Evolutionary conservation across 1,284 basidiomycete genomes (phyloP), one percentile per base, ranked within the genome.

Genomic region (Takashimella koratensis): DNA sequence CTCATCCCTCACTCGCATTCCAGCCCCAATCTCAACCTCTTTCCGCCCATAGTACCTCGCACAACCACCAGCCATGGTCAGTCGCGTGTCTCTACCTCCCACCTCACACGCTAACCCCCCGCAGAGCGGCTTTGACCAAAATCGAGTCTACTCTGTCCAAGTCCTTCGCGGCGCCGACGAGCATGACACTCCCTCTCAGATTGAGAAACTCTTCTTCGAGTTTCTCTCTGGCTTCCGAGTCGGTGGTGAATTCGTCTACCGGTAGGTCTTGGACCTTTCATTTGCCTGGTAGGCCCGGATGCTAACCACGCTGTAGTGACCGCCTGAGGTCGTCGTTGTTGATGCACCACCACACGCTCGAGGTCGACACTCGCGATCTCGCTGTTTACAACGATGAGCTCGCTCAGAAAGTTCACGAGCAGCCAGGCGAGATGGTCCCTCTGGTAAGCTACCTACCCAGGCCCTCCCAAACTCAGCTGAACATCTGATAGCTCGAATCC

Each of bases 361-460:
- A 98, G 68, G 86, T 98, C 20, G 90, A 96, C 73, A 82, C 98
- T 60, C 84, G 87, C 46, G 92, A 98, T 76, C 77, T 99, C 44
- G 84, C 86, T 59, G 80, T 95, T 21, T 98, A 87, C 81, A 93
- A 94, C 68, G 91, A 96, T 65, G 90, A 95, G 68, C 80, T 99
- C 19, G 92, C 92, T 1, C 90, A 95, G 71, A 84, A 84, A 23
- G 85, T 98, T 51, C 89, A 96, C 67, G 89, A 94, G 63, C 81
- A 82, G 62, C 96, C 96, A 2, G 85, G 86, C 20, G 96, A 98
- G 61, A 83, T 95, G 55, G 78, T 98, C 41, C 91, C 93, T 21
- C 75, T 96, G 63, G 94, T 96, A 56, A 58, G 79, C 30, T 8
- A 36, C 30, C 30, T 24, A 5, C n/a, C 22, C 36, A 27, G n/a